Evolutionary conservation across 2,329 filamentous ascomycete genomes (phyloP).

Genomic region (Monilinia fructicola): DNA sequence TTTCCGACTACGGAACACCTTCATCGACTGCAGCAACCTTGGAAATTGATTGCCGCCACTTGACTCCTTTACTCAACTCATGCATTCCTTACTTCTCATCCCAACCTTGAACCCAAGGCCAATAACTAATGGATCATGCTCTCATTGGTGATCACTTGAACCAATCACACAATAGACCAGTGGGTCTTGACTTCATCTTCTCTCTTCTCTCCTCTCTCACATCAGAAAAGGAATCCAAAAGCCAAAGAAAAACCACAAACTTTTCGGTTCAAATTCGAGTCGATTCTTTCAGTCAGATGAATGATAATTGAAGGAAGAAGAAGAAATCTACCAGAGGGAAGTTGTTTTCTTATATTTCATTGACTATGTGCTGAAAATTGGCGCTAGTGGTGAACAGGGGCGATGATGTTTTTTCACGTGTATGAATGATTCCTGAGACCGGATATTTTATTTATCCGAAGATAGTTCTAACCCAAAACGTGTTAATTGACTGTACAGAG

Average conservation of each 20-base stretch:
- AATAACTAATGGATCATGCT: not conserved
- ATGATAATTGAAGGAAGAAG: not conserved
- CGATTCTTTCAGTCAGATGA: not conserved
- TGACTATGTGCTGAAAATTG: conserved; percentile 5
- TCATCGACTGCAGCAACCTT: conserved; percentile 2
- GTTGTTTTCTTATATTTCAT: conserved; percentile 21
- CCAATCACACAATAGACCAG: conserved; percentile 2
- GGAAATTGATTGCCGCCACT: not conserved
- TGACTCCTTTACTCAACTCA: not conserved
- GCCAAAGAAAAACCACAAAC: conserved; percentile 16
- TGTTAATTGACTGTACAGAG: too few relatives aligned
- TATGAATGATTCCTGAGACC: not conserved
- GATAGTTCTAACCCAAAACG: too few relatives aligned
- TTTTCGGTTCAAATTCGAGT: conserved; percentile 9
- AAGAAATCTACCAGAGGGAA: not conserved
- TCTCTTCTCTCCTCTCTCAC: not conserved
- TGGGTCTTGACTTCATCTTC: not conserved
- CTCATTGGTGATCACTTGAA: conserved; percentile 18
- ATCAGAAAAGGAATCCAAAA: not conserved
- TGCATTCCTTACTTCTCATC: not conserved
- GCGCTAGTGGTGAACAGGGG: conserved; percentile 17
- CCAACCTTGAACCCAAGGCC: conserved; percentile 9
- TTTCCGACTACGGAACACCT: conserved; percentile 19
- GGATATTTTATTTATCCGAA: conserved; percentile 6
- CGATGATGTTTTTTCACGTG: conserved; percentile 25